These are phyloP conservation scores for Stephania yunnanensis DNA, from an alignment of 164 flowering plant genomes.

Conservation along the genomic window DNA sequence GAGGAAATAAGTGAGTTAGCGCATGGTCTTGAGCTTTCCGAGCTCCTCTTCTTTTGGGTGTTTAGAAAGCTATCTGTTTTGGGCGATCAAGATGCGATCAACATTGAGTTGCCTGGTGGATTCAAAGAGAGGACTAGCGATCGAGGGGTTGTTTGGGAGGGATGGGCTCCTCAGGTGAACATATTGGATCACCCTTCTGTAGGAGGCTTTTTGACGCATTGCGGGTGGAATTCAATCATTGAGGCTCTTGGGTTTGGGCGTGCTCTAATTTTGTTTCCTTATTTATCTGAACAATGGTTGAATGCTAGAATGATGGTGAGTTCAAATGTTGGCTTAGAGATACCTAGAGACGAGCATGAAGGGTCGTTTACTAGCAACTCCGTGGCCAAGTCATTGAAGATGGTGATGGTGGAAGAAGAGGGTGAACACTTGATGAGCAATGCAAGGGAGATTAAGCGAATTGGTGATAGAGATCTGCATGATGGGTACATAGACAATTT, in stretches of 20 bases:
- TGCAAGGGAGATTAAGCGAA: constrained; percentile 19
- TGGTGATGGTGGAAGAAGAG: constrained; percentile 20
- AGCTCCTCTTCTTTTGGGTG: constrained; percentile 40
- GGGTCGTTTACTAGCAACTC: constrained; percentile 29
- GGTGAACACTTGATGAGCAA: constrained; percentile 22
- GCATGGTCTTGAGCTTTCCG: constrained; percentile 25
- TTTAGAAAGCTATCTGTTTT: constrained; percentile 9
- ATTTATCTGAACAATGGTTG: constrained; percentile 30
- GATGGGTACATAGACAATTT: constrained; percentile 6
- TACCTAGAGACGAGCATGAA: constrained; percentile 27
- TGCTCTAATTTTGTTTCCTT: constrained; percentile 28
- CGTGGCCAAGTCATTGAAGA: constrained; percentile 25
- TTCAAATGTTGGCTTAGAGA: constrained; percentile 22
- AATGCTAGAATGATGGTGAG: constrained; percentile 20
- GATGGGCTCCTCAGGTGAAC: constrained; percentile 41
- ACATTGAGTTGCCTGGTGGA: constrained; percentile 25
- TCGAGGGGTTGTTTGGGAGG: constrained; percentile 24
- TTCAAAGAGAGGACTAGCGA: constrained; percentile 25
- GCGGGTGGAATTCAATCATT: constrained; percentile 39
- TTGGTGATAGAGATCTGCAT: constrained; percentile 18
- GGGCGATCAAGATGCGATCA: not conserved
- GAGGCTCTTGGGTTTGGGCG: constrained; percentile 31
- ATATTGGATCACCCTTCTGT: constrained; percentile 37
- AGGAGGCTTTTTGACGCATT: constrained; percentile 37
- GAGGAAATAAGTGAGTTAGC: constrained; percentile 26